phyloP scores from a whole-genome alignment of 225 moss, liverwort and hornwort species.

The Pleurozium schreberi region DNA sequence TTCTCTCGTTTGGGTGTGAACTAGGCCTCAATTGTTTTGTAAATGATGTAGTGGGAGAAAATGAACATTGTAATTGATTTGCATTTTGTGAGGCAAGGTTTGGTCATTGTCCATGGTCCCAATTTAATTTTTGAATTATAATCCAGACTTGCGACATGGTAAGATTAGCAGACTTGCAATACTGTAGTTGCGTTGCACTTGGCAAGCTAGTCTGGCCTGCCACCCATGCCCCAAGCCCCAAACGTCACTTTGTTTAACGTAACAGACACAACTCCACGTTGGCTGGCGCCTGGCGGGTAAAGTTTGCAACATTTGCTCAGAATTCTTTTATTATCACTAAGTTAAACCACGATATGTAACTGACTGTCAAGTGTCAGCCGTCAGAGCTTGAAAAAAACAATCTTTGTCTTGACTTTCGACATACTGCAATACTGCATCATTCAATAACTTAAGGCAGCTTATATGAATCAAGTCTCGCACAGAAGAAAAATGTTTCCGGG shows the following conservation, averaged over 20 bases:
- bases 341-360: background rate
- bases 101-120: background rate
- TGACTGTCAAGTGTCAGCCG: background rate
- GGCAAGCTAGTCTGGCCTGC: background rate
- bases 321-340: background rate
- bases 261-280: background rate
- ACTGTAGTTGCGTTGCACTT: background rate
- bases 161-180: background rate
- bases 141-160: too few species aligned
- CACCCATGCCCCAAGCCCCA: background rate
- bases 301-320: background rate
- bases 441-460: background rate
- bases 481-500: background rate
- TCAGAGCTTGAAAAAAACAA: conserved; percentile 9
- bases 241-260: background rate
- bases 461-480: background rate
- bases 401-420: conserved; percentile 21
- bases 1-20: background rate
- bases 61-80: background rate
- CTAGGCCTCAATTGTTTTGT: background rate
- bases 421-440: too few species aligned
- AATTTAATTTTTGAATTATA: background rate
- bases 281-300: background rate
- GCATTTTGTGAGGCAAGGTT: background rate
- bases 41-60: background rate